Conservation (phyloP, 108 stramenopile genomes). For the Cyclostephanos tholiformis region DNA sequence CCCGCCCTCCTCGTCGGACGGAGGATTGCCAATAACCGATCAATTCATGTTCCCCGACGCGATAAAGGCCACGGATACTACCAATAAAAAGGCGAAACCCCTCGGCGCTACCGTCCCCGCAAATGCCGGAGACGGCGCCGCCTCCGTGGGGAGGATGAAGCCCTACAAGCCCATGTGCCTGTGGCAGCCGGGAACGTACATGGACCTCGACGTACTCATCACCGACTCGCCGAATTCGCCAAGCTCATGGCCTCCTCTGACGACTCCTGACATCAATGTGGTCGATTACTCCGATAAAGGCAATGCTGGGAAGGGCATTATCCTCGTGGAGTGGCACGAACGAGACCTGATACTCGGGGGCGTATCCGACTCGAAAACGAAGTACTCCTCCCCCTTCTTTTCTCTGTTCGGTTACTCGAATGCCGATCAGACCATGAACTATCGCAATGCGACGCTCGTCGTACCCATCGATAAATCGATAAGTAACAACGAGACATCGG, state of each 20-base stretch:
- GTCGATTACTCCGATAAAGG: background rate
- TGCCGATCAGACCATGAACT: conserved; percentile 44
- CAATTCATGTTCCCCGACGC: background rate
- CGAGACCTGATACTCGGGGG: conserved; percentile 36
- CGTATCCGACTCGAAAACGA: too few relatives aligned
- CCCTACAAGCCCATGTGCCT: conserved; percentile 36
- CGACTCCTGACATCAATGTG: background rate
- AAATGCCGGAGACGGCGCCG: background rate
- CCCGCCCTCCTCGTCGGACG: background rate
- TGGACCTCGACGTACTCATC: conserved; percentile 50
- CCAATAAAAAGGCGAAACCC: conserved; percentile 3
- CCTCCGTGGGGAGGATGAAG: background rate
- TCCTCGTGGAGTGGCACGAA: conserved; percentile 41
- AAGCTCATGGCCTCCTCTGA: conserved; percentile 28
- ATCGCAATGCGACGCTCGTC: conserved; percentile 39
- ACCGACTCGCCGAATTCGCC: conserved; percentile 40
- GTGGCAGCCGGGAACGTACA: conserved; percentile 47
- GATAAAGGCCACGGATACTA: background rate
- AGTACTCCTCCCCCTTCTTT: background rate
- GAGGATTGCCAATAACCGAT: background rate
- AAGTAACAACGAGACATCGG: conserved; percentile 48
- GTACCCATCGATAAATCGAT: conserved; percentile 29
- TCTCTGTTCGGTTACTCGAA: background rate
- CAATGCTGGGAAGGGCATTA: conserved; percentile 3
- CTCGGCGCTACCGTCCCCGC: conserved; percentile 7